phyloP scores from a whole-genome alignment of 2,329 filamentous ascomycete genomes.

The Bimuria novae-zelandiae region DNA sequence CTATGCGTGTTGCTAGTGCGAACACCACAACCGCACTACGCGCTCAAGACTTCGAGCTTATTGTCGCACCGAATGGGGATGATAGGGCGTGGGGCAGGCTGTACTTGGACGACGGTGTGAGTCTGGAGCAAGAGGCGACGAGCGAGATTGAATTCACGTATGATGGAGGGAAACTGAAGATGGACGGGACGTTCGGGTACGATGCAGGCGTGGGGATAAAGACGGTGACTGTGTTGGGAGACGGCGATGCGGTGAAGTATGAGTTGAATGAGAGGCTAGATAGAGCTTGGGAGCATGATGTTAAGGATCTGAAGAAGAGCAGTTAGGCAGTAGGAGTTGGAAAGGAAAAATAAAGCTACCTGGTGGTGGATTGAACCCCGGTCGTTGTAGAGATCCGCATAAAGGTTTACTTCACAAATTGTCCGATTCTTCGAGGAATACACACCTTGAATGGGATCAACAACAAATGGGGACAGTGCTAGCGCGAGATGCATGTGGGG shows the following conservation, averaged over 20 bases:
- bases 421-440: too few species aligned
- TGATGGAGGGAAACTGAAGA: constrained; percentile 55
- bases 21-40: constrained; percentile 68
- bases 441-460: too few species aligned
- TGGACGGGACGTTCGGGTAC: constrained; percentile 62
- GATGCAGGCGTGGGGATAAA: constrained; percentile 25
- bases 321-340: background rate
- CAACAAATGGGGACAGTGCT: too few species aligned
- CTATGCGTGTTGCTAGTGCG: constrained; percentile 59
- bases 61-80: constrained; percentile 67
- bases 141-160: constrained; percentile 66
- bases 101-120: constrained; percentile 79
- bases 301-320: constrained; percentile 15
- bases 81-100: constrained; percentile 69
- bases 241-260: constrained; percentile 23
- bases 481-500: too few species aligned
- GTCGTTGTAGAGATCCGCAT: too few species aligned
- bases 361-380: background rate
- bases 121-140: constrained; percentile 61
- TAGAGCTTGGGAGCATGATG: constrained; percentile 25
- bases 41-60: constrained; percentile 69
- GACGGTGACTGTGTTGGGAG: constrained; percentile 30
- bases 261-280: constrained; percentile 28
- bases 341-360: too few species aligned
- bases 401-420: too few species aligned